These are phyloP conservation scores for Gastrolobium villosum DNA, from an alignment of 306 rosid genomes.

Conservation along the genomic window DNA sequence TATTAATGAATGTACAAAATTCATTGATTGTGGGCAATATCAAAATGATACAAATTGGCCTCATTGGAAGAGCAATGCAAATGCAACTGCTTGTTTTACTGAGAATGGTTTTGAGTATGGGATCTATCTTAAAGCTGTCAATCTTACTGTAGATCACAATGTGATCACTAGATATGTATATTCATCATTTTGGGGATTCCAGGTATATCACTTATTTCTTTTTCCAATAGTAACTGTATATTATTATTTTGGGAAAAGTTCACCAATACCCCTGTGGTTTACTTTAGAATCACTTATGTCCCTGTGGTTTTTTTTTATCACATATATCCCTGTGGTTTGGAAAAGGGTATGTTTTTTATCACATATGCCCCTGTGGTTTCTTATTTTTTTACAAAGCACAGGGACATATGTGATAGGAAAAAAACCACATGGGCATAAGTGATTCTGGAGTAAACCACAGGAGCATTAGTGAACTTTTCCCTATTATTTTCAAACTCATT, in stretches of 20 bases:
- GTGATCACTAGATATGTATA: constrained; percentile 69
- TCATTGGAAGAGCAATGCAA: constrained; percentile 20
- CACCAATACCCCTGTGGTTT: too few relatives aligned
- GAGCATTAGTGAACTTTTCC: too few relatives aligned
- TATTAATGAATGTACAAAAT: not conserved
- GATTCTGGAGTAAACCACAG: too few relatives aligned
- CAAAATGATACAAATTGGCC: accelerated
- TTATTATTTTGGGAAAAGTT: too few relatives aligned
- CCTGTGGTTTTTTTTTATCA: too few relatives aligned
- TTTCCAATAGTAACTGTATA: constrained; percentile 17
- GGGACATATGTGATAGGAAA: too few relatives aligned
- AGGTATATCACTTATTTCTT: constrained; percentile 58
- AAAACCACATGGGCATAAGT: too few relatives aligned
- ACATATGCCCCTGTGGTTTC: too few relatives aligned
- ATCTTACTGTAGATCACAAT: constrained; percentile 55
- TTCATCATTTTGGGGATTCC: constrained; percentile 92
- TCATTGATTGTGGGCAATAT: constrained; percentile 71
- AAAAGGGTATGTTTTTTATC: too few relatives aligned
- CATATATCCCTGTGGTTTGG: too few relatives aligned
- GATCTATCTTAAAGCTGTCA: constrained; percentile 66
- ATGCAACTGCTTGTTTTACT: constrained; percentile 61
- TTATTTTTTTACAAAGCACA: too few relatives aligned
- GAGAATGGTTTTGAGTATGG: constrained; percentile 58
- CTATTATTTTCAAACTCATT: not conserved
- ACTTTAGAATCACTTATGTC: too few relatives aligned